Percentiles rank a stretch among this genome's conserved stretches.
phyloP scores from a whole-genome alignment of 257 asterid species.

The Capsicum chinense region DNA sequence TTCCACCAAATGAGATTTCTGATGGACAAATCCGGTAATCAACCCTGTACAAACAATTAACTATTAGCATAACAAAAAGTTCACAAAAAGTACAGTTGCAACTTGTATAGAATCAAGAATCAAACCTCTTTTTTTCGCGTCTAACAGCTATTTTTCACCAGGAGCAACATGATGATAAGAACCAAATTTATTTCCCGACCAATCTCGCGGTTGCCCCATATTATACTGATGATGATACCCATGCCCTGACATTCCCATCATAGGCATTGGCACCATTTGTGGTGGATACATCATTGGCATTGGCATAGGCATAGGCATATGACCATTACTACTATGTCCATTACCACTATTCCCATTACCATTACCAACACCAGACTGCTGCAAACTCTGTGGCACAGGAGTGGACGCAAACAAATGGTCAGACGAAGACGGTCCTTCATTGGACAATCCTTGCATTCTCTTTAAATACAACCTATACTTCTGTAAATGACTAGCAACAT shows the following conservation, averaged over 20 bases:
- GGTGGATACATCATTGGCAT: slow-evolving; percentile 64
- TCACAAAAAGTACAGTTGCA: slow-evolving; percentile 23
- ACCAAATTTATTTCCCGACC: slow-evolving; percentile 68
- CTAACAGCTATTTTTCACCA: slow-evolving; percentile 50
- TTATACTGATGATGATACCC: slow-evolving; percentile 67
- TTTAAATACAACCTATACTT: slow-evolving; percentile 41
- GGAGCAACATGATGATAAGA: slow-evolving; percentile 59
- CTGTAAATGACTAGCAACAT: slow-evolving; percentile 45
- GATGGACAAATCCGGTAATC: slow-evolving; percentile 14
- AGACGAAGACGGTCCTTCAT: slow-evolving; percentile 33
- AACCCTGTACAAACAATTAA: slow-evolving; percentile 16
- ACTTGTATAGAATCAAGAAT: slow-evolving; percentile 25
- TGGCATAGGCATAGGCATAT: slow-evolving; percentile 37
- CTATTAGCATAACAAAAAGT: neutral
- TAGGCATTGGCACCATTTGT: slow-evolving; percentile 62
- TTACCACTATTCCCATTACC: slow-evolving; percentile 36
- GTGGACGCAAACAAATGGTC: slow-evolving; percentile 36
- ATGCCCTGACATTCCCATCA: slow-evolving; percentile 54
- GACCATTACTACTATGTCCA: neutral
- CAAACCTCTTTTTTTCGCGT: slow-evolving; percentile 45
- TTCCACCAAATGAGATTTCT: slow-evolving; percentile 22
- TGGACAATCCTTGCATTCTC: slow-evolving; percentile 41
- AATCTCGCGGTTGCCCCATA: slow-evolving; percentile 69
- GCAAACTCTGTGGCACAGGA: slow-evolving; percentile 35
- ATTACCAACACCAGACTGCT: slow-evolving; percentile 34